phyloP scores from a whole-genome alignment of 2,329 filamentous ascomycete species.

The Pezicula neosporulosa region DNA sequence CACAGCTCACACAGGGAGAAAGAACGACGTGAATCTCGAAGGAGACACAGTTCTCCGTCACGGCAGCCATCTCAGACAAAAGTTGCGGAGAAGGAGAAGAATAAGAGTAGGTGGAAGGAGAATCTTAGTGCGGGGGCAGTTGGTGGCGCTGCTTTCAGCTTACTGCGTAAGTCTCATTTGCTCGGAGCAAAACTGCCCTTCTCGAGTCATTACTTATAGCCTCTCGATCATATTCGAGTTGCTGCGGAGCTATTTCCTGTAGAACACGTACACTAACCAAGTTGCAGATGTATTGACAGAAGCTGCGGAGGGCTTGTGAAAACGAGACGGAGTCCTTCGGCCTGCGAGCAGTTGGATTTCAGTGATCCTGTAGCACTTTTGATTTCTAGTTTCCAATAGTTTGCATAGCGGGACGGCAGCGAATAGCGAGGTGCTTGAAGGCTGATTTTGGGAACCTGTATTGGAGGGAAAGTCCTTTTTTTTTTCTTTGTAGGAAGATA shows the following conservation, averaged over 20 bases:
- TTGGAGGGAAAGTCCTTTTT: too few relatives aligned
- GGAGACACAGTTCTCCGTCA: background rate
- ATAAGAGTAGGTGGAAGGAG: constrained; percentile 46
- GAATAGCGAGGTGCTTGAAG: background rate
- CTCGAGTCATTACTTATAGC: too few relatives aligned
- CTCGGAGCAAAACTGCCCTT: too few relatives aligned
- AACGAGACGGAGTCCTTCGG: background rate
- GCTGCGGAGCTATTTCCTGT: too few relatives aligned
- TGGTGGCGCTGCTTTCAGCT: constrained; percentile 55
- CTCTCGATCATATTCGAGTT: too few relatives aligned
- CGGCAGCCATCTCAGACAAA: constrained; percentile 3
- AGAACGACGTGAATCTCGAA: constrained; percentile 5
- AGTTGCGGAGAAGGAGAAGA: constrained; percentile 21
- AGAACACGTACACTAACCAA: too few relatives aligned
- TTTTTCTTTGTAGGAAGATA: too few relatives aligned
- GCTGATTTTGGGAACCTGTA: background rate
- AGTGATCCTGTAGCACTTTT: background rate
- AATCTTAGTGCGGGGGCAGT: constrained; percentile 56
- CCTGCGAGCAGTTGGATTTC: background rate
- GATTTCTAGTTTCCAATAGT: background rate
- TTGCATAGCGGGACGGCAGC: background rate
- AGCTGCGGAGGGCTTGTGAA: constrained; percentile 38
- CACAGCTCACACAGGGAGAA: constrained; percentile 2
- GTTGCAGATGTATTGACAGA: constrained; percentile 47
- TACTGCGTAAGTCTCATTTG: constrained; percentile 34